Base-by-base conservation (phyloP, 805 yeast species). In the Yarrowia sp. region DNA sequence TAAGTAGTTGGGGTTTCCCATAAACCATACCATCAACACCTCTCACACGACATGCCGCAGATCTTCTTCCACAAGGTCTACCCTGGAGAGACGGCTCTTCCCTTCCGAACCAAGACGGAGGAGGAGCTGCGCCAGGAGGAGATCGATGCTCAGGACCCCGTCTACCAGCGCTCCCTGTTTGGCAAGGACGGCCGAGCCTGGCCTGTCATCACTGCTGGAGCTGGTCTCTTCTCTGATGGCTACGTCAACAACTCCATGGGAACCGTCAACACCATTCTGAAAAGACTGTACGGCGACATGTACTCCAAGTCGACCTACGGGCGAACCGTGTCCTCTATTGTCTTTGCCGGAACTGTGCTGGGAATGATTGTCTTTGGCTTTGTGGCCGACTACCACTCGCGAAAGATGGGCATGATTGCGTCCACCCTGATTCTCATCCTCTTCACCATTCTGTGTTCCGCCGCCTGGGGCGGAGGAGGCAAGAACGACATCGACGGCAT, bases 181-280 rank as follows among this genome's bases (percentile, higher is more conserved):
- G 61, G 61, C 29, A 18, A 16, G 14, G 29, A 55, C 29, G 61
- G 61, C 2, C 61, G 61, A 55, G 61, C 78, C 66, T 81, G 90
- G 87, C 85, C 94, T 6, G 84, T 88, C 55, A 78, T 87, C 65
- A 85, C 90, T 12, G 85, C 96, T 0, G 97, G 97, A 65, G 94
- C 97, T 0, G 97, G 97, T 61, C 79, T 92, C 47, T 91, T 92
- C 74, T 86, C 96, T 35, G 98, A 93, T 74, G 97, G 97, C 61
- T 92, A 91, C 72, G 87, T 90, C 64, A 91, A 91, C 73, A 90
- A 89, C 64, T 85, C 94, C 60, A 87, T 90, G 63, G 82, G 89
- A 63, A 81, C 94, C 9, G 96, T 87, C 16, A 80, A 86, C 33
- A 84, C 92, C 16, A 85, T 92, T 76, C 78, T 92, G 65, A 72